These are phyloP conservation scores for Santalum album DNA, from an alignment of 164 flowering plant genomes.

Conservation along the genomic window DNA sequence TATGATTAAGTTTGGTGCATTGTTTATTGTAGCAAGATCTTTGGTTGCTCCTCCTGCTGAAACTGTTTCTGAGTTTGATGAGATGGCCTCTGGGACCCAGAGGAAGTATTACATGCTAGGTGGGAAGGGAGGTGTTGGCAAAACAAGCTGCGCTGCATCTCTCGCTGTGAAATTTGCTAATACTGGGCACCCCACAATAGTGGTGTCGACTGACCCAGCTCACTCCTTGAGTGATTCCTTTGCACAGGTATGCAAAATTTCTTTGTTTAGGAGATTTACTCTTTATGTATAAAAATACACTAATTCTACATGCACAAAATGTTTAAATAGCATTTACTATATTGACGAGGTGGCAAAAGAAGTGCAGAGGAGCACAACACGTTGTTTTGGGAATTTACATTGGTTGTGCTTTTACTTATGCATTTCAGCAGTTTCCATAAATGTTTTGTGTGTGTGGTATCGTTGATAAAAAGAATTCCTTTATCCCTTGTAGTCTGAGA, in stretches of 20 bases:
- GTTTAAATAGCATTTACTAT: too few relatives aligned
- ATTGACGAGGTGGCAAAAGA: too few relatives aligned
- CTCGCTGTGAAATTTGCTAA: conserved; percentile 92
- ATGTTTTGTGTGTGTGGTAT: neutral
- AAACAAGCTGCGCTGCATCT: conserved; percentile 91
- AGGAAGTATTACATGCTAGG: conserved; percentile 88
- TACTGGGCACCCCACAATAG: conserved; percentile 78
- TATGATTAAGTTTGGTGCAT: too few relatives aligned
- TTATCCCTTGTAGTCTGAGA: neutral
- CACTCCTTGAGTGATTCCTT: conserved; percentile 97
- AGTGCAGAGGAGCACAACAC: too few relatives aligned
- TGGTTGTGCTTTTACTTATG: too few relatives aligned
- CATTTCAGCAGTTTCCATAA: too few relatives aligned
- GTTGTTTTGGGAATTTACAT: too few relatives aligned
- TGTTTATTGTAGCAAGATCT: conserved; percentile 51
- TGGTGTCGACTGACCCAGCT: conserved; percentile 94
- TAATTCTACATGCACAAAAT: too few relatives aligned
- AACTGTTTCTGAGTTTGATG: conserved; percentile 61
- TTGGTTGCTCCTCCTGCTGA: conserved; percentile 72
- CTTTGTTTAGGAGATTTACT: neutral
- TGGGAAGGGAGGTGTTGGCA: conserved; percentile 97
- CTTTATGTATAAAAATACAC: too few relatives aligned
- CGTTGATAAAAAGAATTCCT: too few relatives aligned
- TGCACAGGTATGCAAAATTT: conserved; percentile 48
- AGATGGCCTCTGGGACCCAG: conserved; percentile 52